Percentiles rank a stretch among this genome's conserved stretches.
These are phyloP conservation scores for Waltergamsia citrina DNA, from an alignment of 2,329 filamentous ascomycete genomes.

Conservation along the genomic window DNA sequence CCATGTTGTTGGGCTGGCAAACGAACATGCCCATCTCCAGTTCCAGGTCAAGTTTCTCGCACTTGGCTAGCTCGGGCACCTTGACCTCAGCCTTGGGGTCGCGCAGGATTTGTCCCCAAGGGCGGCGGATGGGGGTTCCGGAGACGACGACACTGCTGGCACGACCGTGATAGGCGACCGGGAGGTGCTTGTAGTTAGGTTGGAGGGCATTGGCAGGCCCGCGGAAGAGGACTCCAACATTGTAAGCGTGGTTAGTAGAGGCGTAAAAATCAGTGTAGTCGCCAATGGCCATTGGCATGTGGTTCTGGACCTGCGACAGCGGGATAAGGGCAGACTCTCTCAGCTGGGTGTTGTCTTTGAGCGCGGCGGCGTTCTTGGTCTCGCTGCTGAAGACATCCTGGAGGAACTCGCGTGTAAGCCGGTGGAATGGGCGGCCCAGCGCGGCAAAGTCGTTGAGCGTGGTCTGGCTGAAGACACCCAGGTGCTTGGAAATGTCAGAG, in stretches of 20 bases:
- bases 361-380: constrained; percentile 24
- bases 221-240: constrained; percentile 61
- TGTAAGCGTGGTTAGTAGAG: constrained; percentile 67
- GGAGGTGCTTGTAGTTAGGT: constrained; percentile 72
- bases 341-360: constrained; percentile 25
- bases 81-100: constrained; percentile 36
- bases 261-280: constrained; percentile 85
- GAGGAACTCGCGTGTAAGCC: constrained; percentile 61
- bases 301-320: constrained; percentile 44
- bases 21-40: constrained; percentile 72
- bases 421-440: constrained; percentile 59
- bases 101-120: constrained; percentile 61
- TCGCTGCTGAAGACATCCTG: constrained; percentile 49
- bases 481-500: constrained; percentile 14
- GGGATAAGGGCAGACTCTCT: constrained; percentile 16
- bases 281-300: constrained; percentile 67
- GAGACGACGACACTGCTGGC: constrained; percentile 68
- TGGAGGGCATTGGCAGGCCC: constrained; percentile 66
- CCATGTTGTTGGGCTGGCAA: constrained; percentile 54
- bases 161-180: constrained; percentile 73
- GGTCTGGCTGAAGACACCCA: constrained; percentile 13
- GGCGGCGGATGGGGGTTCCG: constrained; percentile 62
- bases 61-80: constrained; percentile 50
- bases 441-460: constrained; percentile 23
- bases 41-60: constrained; percentile 61